Evolutionary conservation across 225 moss, liverwort and hornwort species (phyloP).

Genomic region (Ulota crispa): DNA sequence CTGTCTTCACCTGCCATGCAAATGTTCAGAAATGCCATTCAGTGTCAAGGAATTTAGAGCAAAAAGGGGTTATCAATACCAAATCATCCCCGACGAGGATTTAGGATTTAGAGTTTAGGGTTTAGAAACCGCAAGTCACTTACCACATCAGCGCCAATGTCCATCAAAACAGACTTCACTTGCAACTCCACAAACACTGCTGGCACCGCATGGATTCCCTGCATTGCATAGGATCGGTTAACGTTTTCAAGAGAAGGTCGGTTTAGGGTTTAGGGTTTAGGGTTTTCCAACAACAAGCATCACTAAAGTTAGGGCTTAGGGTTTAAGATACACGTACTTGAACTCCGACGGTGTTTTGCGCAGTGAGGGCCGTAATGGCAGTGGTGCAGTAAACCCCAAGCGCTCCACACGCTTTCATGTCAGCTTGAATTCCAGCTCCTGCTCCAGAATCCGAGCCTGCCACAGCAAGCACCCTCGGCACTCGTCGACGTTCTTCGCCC

Average conservation of each 20-base stretch:
- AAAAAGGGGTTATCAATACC: neutral
- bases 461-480: conserved; percentile 78
- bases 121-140: neutral
- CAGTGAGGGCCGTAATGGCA: conserved; percentile 74
- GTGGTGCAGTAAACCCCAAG: conserved; percentile 87
- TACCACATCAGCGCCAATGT: conserved; percentile 96
- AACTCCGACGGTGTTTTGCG: conserved; percentile 85
- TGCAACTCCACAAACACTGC: conserved; percentile 80
- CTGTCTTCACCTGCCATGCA: conserved; percentile 79
- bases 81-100: neutral
- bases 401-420: conserved; percentile 89
- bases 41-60: neutral
- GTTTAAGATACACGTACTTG: conserved; percentile 37
- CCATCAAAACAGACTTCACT: conserved; percentile 76
- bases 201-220: conserved; percentile 80
- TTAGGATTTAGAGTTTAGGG: neutral
- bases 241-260: neutral
- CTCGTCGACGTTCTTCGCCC: conserved; percentile 28
- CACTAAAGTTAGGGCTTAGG: neutral
- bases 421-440: conserved; percentile 93
- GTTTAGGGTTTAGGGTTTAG: too few relatives aligned
- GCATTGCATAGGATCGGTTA: conserved; percentile 27
- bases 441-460: conserved; percentile 92
- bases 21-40: neutral
- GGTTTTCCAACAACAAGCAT: neutral